Conservation (phyloP, 345 rosid species). For the Euclidium syriacum region DNA sequence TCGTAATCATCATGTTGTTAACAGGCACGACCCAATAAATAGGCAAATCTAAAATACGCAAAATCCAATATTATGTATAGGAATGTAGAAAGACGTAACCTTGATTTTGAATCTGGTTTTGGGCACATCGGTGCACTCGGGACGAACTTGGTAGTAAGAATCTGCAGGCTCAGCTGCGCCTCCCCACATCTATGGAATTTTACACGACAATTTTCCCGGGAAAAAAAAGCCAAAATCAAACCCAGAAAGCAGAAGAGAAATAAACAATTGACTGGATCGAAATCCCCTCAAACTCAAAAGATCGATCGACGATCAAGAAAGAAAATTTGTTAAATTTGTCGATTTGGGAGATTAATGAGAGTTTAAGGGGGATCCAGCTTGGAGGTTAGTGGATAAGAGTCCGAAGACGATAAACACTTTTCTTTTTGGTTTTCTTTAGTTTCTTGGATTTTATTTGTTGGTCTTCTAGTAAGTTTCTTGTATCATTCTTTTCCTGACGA, state of each 20-base stretch:
- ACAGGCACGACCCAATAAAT: background rate
- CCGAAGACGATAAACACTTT: slow-evolving; percentile 14
- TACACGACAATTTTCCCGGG: background rate
- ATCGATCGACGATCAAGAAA: slow-evolving; percentile 13
- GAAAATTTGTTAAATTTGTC: background rate
- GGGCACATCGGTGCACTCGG: slow-evolving; percentile 88
- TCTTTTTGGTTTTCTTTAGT: background rate
- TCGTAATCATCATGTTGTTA: background rate
- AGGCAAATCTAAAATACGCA: background rate
- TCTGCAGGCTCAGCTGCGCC: slow-evolving; percentile 57
- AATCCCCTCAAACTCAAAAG: slow-evolving; percentile 21
- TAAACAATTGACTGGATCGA: background rate
- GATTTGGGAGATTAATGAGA: background rate
- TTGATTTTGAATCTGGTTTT: slow-evolving; percentile 81
- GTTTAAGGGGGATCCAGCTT: slow-evolving; percentile 21
- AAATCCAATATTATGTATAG: background rate
- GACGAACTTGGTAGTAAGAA: slow-evolving; percentile 81
- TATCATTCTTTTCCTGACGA: background rate
- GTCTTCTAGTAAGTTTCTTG: background rate
- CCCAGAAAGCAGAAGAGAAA: background rate
- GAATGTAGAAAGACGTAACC: slow-evolving; percentile 41
- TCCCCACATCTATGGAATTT: slow-evolving; percentile 55
- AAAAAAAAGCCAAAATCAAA: background rate
- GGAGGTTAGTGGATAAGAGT: slow-evolving; percentile 7
- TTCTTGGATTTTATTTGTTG: background rate